These are phyloP conservation scores for Aspergillus sp. DNA, from an alignment of 2,329 filamentous ascomycete genomes.

Conservation along the genomic window DNA sequence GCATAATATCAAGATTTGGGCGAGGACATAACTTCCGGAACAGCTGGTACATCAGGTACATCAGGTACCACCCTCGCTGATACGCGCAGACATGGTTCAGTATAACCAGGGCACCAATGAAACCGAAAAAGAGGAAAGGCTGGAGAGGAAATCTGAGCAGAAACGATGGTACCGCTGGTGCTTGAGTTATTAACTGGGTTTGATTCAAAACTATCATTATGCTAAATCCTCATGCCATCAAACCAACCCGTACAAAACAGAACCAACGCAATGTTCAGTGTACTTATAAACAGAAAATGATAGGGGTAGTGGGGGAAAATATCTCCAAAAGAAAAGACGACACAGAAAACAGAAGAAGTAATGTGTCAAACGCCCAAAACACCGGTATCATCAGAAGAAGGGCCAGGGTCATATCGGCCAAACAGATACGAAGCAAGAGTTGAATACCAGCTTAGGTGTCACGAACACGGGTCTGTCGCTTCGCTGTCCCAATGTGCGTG, in stretches of 20 bases:
- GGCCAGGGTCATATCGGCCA: slow-evolving; percentile 30
- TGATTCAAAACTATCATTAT: slow-evolving; percentile 4
- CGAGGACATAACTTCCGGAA: no score
- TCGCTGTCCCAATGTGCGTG: slow-evolving; percentile 88
- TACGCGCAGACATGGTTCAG: no score
- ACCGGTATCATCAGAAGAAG: slow-evolving; percentile 22
- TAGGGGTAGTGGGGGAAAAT: not conserved
- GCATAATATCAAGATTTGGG: no score
- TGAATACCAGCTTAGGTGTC: slow-evolving; percentile 30
- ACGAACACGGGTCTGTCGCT: slow-evolving; percentile 39
- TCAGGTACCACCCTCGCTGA: no score
- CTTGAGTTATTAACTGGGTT: not conserved
- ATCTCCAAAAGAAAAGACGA: slow-evolving; percentile 11
- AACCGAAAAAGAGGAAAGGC: no score
- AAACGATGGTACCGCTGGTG: no score
- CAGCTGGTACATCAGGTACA: no score
- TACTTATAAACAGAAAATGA: slow-evolving; percentile 5
- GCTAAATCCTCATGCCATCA: slow-evolving; percentile 4
- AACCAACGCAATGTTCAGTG: not conserved
- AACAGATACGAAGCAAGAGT: slow-evolving; percentile 8
- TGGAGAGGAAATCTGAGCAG: no score
- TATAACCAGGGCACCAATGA: no score
- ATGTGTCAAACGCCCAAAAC: slow-evolving; percentile 19
- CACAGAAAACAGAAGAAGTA: not conserved
- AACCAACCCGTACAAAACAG: not conserved